A percentile compares a stretch with the other conserved stretches of the same genome.
Evolutionary conservation across 441 rosid genomes (phyloP).

Genomic region (Populus hybrid): DNA sequence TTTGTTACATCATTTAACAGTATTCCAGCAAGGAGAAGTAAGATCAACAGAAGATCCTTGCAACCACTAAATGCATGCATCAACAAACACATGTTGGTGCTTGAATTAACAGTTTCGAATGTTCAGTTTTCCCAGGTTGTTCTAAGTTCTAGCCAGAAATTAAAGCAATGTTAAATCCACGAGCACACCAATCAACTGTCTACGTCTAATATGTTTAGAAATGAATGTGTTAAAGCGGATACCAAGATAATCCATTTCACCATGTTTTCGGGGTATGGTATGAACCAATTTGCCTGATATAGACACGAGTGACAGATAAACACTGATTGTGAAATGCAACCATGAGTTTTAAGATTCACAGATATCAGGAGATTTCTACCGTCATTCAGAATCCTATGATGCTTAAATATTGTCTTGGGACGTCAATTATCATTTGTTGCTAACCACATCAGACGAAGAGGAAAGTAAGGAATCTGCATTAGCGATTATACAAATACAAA

Average conservation of each 20-base stretch:
- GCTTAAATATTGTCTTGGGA: conserved; percentile 3
- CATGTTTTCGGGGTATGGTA: neutral
- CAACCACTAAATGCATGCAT: neutral
- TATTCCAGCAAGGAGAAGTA: neutral
- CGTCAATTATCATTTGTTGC: conserved; percentile 10
- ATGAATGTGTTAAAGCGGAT: neutral
- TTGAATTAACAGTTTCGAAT: neutral
- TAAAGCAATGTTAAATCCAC: neutral
- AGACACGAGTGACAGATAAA: neutral
- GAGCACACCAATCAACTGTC: neutral
- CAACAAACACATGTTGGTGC: neutral
- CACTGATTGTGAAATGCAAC: neutral
- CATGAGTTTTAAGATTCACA: neutral
- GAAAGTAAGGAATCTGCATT: conserved; percentile 14
- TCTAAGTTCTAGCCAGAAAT: neutral
- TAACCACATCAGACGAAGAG: conserved; percentile 12
- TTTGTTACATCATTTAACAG: neutral
- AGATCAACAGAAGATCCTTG: neutral
- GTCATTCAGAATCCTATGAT: conserved; percentile 6
- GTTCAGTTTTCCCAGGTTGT: conserved; percentile 4
- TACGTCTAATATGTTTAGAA: neutral
- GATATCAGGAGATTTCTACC: neutral
- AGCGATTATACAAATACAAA: conserved; percentile 14
- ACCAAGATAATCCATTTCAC: neutral
- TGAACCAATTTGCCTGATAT: neutral